Conservation (phyloP, 305 asterid species). For the Fraxinus ornus region DNA sequence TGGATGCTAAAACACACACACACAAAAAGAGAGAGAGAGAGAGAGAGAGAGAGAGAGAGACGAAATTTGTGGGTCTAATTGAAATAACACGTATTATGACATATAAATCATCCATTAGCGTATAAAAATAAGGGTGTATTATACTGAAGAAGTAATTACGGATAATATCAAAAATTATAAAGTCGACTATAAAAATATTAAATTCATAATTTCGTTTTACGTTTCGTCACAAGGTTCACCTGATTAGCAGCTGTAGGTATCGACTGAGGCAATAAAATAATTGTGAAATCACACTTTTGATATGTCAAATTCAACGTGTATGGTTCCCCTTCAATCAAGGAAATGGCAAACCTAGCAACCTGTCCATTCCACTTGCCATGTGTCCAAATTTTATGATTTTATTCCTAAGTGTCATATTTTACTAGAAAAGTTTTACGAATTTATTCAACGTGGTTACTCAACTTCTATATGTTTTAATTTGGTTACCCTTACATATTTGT, state of each 20-base stretch:
- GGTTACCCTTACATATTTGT: not conserved
- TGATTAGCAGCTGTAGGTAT: not conserved
- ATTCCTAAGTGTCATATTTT: not conserved
- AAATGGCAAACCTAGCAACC: constrained; percentile 20
- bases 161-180: not conserved
- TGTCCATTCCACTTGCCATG: constrained; percentile 25
- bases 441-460: not conserved
- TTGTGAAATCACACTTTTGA: not conserved
- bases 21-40: not conserved
- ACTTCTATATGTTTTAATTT: not conserved
- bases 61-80: constrained; percentile 28
- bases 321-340: not conserved
- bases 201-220: not conserved
- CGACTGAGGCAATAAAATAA: not conserved
- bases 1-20: not conserved
- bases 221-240: not conserved
- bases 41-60: not conserved
- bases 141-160: not conserved
- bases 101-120: no score
- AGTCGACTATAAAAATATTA: not conserved
- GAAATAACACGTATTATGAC: not conserved
- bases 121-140: not conserved
- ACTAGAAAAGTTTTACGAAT: not conserved
- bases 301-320: constrained; percentile 28
- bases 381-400: constrained; percentile 6